phyloP scores from a whole-genome alignment of 2,329 filamentous ascomycete genomes.

The Ustulina deusta region DNA sequence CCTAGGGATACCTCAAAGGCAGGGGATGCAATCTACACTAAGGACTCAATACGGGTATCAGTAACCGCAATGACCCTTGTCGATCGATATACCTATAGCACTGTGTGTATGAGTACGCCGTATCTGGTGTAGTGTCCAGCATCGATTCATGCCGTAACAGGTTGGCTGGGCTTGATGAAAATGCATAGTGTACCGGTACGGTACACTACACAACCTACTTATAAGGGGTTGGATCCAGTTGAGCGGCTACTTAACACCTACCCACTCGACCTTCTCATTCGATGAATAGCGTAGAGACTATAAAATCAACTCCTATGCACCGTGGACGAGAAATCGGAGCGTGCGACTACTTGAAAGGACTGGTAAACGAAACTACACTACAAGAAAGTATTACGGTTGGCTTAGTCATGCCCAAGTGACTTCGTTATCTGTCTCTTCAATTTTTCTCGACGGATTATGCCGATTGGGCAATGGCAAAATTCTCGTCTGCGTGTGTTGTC shows the following conservation, averaged over 20 bases:
- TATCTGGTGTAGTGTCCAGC: not conserved
- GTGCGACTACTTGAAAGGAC: not conserved
- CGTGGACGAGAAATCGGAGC: not conserved
- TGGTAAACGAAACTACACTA: not conserved
- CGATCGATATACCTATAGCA: not conserved
- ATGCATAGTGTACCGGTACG: not conserved
- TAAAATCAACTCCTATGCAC: not conserved
- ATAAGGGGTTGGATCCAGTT: not conserved
- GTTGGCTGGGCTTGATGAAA: not conserved
- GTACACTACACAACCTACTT: not conserved
- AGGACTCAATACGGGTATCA: slow-evolving; percentile 10
- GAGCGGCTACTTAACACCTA: not conserved
- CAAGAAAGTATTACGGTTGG: not conserved
- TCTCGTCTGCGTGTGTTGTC: not conserved
- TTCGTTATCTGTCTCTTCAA: not conserved
- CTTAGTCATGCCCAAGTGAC: slow-evolving; percentile 9
- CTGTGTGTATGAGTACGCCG: not conserved
- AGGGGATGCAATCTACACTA: not conserved
- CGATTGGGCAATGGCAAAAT: slow-evolving; percentile 27
- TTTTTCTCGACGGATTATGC: slow-evolving; percentile 6
- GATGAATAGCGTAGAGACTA: not conserved
- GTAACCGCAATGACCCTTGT: slow-evolving; percentile 18
- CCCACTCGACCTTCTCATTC: not conserved
- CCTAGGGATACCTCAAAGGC: not conserved
- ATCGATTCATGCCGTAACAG: not conserved